phyloP scores from a whole-genome alignment of 73 alveolate species.

The Uronychia binucleata region DNA sequence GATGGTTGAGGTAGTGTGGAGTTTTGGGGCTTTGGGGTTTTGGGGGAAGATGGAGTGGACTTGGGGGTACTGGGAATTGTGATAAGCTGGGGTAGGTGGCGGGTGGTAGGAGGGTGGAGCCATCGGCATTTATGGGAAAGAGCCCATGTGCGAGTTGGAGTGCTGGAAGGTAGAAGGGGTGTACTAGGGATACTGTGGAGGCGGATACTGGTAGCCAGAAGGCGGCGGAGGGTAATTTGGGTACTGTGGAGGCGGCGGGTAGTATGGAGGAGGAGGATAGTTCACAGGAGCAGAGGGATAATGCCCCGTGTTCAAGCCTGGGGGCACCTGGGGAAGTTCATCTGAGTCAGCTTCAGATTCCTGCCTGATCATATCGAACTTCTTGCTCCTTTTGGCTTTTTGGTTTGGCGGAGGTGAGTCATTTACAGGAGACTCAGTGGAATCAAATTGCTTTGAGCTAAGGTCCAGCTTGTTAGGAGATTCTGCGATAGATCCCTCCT shows the following conservation, averaged over 20 bases:
- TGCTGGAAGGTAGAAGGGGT: background rate
- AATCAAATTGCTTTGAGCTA: background rate
- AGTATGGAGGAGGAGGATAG: too few species aligned
- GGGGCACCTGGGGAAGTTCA: background rate
- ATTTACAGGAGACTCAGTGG: background rate
- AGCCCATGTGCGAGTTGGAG: background rate
- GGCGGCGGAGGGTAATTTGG: background rate
- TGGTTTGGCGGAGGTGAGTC: background rate
- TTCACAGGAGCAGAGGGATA: too few species aligned
- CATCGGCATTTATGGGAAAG: background rate
- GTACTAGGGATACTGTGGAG: background rate
- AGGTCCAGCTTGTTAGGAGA: background rate
- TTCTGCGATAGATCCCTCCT: background rate
- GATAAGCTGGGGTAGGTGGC: background rate
- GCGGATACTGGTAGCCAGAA: background rate
- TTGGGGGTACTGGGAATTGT: too few species aligned
- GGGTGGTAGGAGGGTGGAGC: background rate
- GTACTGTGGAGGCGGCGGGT: background rate
- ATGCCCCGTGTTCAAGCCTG: too few species aligned
- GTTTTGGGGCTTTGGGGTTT: too few species aligned
- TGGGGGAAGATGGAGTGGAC: too few species aligned
- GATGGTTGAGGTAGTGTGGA: too few species aligned
- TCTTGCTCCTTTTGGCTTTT: background rate
- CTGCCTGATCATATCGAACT: background rate
- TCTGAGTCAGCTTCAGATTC: background rate